Evolutionary conservation across 768 basidiomycete genomes (phyloP), one percentile per base, ranked within the genome.

Genomic region (Naganishia vishniacii): DNA sequence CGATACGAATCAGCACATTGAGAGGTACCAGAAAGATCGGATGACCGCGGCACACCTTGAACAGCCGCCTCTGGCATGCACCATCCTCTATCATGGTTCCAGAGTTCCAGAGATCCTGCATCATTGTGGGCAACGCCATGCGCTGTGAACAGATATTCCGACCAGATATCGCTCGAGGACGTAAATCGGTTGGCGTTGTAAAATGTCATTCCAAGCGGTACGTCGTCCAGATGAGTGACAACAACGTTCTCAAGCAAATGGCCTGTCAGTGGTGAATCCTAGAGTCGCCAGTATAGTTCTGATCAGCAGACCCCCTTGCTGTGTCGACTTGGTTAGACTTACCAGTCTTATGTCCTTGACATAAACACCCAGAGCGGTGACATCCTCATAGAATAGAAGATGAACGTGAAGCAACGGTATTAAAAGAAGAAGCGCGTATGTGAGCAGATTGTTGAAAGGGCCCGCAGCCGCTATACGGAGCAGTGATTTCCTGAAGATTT

Each of bases 391-490:
- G n/a, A 61, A 49, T 11, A 65, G 16, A 13, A 44, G 0, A n/a
- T n/a, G 32, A 13, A 66, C 16, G 18, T 60, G 26, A 6, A 23
- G 41, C 11, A 37, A 11, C 8, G 59, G 25, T 4, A 66, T 8
- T 15, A 61, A 16, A 28, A 48, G 25, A 25, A 66, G 12, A 7
- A 56, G 25, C 0, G 28, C 9, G 48, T 48, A 66, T 4, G 65
- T 66, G 16, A 66, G 48, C 15, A 66, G 31, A 42, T 66, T 66
- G 26, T 66, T 47, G 20, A 34, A 66, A 7, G 65, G 59, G 15
- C 65, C 65, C 3, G 65, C 29, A 18, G 65, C 37, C 7, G 65
- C 48, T 18, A 66, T 56, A 23, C 65, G 37, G 11, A 66, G 31
- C 12, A 60, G 28, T 3, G 65, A 47, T 11, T 44, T 46, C 5